phyloP scores from a whole-genome alignment of 2,329 filamentous ascomycete genomes.

The Epichloe bromicola region DNA sequence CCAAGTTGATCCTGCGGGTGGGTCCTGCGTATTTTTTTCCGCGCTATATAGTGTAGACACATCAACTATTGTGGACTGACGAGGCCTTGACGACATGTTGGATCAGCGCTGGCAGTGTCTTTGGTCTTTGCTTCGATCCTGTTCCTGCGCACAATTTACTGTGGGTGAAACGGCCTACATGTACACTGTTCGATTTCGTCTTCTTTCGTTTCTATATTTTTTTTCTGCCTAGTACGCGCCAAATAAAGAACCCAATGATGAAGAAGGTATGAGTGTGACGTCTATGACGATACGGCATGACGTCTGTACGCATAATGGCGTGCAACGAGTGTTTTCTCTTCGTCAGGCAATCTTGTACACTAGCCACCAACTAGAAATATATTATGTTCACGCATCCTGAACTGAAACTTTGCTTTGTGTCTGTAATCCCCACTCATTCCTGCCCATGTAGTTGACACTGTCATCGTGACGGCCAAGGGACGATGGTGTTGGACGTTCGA shows the following conservation, averaged over 20 bases:
- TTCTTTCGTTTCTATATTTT: not conserved
- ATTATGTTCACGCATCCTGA: not conserved
- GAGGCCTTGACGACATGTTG: not conserved
- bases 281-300: constrained; percentile 2
- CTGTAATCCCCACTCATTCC: too few species aligned
- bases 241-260: constrained; percentile 1
- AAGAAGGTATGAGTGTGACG: constrained; percentile 1
- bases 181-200: not conserved
- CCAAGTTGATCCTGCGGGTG: not conserved
- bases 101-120: not conserved
- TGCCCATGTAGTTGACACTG: too few species aligned
- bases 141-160: not conserved
- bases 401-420: too few species aligned
- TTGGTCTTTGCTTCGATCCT: too few species aligned
- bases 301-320: constrained; percentile 1
- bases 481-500: too few species aligned
- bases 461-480: too few species aligned
- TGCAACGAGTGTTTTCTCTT: not conserved
- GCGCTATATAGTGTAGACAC: not conserved
- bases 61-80: not conserved
- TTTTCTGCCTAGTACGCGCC: too few species aligned
- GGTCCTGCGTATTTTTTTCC: not conserved
- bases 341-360: not conserved
- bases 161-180: not conserved
- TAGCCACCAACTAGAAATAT: not conserved